Evolutionary conservation across 1,284 basidiomycete genomes (phyloP).

Genomic region (Rhodotorula sp.): DNA sequence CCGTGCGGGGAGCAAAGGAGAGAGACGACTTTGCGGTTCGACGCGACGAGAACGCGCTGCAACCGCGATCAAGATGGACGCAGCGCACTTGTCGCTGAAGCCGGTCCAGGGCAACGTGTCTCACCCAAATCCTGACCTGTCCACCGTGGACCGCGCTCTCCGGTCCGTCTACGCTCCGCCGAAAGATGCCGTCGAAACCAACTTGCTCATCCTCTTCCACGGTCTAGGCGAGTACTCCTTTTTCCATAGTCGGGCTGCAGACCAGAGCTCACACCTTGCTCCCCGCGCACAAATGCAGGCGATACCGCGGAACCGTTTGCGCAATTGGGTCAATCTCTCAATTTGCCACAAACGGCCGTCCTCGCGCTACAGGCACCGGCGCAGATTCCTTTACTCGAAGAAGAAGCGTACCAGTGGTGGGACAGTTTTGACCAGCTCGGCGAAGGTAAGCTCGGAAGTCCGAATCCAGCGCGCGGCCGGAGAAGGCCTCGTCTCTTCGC

Average conservation of each 20-base stretch:
- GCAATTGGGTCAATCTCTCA: constrained; percentile 45
- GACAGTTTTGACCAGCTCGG: constrained; percentile 48
- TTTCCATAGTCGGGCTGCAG: not conserved
- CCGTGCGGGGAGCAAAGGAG: not conserved
- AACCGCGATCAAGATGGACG: not conserved
- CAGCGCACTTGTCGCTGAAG: constrained; percentile 5
- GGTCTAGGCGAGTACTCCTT: constrained; percentile 42
- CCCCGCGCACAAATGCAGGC: constrained; percentile 29
- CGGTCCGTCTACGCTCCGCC: constrained; percentile 39
- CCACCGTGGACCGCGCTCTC: not conserved
- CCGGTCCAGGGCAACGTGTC: not conserved
- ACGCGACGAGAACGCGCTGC: not conserved
- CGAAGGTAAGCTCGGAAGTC: constrained; percentile 40
- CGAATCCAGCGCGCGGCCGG: not conserved
- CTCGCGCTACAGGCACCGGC: constrained; percentile 46
- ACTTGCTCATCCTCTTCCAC: constrained; percentile 49
- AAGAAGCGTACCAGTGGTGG: constrained; percentile 49
- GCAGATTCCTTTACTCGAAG: constrained; percentile 49
- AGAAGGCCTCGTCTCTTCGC: too few species aligned
- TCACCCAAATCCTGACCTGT: constrained; percentile 7
- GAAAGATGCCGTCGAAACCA: constrained; percentile 45
- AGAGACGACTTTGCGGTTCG: not conserved
- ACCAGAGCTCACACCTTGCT: not conserved
- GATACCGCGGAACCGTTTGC: constrained; percentile 47
- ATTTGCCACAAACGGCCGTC: constrained; percentile 50